Evolutionary conservation across 169 alveolate species (phyloP).

Genomic region (Plasmodium yoelii): DNA sequence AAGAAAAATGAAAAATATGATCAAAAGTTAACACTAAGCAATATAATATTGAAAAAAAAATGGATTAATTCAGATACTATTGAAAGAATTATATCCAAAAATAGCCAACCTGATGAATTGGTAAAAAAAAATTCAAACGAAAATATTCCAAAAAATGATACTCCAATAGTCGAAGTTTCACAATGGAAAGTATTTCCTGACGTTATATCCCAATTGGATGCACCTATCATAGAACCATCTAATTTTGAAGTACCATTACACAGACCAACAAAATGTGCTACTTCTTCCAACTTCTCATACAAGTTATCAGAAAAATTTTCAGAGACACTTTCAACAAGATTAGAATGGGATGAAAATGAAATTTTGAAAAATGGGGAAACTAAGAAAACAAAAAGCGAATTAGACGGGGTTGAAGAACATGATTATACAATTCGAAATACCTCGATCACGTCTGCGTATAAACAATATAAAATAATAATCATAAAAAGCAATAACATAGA

Average conservation of each 20-base stretch:
- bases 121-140: not conserved
- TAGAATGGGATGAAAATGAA: no score
- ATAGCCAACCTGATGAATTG: not conserved
- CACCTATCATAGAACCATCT: not conserved
- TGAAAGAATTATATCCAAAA: constrained; percentile 13
- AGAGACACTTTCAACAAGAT: no score
- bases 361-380: not conserved
- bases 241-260: not conserved
- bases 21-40: constrained; percentile 4
- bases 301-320: no score
- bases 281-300: no score
- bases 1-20: not conserved
- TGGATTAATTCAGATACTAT: not conserved
- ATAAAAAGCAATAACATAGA: constrained; percentile 32
- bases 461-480: constrained; percentile 34
- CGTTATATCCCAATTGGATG: not conserved
- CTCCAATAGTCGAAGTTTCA: not conserved
- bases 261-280: no score
- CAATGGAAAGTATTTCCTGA: not conserved
- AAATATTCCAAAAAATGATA: not conserved
- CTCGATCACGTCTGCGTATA: no score
- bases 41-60: not conserved
- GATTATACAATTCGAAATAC: not conserved
- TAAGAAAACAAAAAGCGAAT: not conserved
- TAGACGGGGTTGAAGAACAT: not conserved